These are phyloP conservation scores for Colletotrichum cereale DNA, from an alignment of 2,329 filamentous ascomycete species.

Conservation along the genomic window DNA sequence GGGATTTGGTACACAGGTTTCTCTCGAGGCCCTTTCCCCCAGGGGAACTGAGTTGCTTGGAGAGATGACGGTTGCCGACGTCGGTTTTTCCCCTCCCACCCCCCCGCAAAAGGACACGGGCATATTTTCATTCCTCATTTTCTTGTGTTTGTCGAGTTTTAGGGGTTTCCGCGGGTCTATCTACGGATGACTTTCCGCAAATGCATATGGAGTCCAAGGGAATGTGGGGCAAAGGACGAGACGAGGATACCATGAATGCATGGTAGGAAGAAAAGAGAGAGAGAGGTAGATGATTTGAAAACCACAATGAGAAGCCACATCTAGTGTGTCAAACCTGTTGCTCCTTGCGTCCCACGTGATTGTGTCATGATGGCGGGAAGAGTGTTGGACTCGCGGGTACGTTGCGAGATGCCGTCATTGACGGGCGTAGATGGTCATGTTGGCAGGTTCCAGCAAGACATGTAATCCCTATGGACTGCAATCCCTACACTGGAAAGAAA, in stretches of 20 bases:
- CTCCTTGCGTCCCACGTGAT: background rate
- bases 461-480: background rate
- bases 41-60: slow-evolving; percentile 17
- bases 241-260: slow-evolving; percentile 37
- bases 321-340: slow-evolving; percentile 11
- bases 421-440: background rate
- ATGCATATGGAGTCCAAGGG: slow-evolving; percentile 35
- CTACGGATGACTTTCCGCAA: slow-evolving; percentile 33
- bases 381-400: background rate
- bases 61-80: slow-evolving; percentile 9
- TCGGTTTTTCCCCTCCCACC: background rate
- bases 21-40: slow-evolving; percentile 18
- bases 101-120: slow-evolving; percentile 14
- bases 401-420: background rate
- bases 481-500: background rate
- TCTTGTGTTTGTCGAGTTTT: slow-evolving; percentile 13
- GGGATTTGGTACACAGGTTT: slow-evolving; percentile 23
- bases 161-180: slow-evolving; percentile 21
- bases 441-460: background rate
- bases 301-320: slow-evolving; percentile 29
- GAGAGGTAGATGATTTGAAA: slow-evolving; percentile 28
- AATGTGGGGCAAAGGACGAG: slow-evolving; percentile 15
- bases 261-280: slow-evolving; percentile 15
- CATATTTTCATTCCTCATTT: background rate
- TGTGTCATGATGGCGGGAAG: background rate